These are phyloP conservation scores for Ramularia collo-cygni DNA, from an alignment of 2,329 filamentous ascomycete genomes.

Conservation along the genomic window DNA sequence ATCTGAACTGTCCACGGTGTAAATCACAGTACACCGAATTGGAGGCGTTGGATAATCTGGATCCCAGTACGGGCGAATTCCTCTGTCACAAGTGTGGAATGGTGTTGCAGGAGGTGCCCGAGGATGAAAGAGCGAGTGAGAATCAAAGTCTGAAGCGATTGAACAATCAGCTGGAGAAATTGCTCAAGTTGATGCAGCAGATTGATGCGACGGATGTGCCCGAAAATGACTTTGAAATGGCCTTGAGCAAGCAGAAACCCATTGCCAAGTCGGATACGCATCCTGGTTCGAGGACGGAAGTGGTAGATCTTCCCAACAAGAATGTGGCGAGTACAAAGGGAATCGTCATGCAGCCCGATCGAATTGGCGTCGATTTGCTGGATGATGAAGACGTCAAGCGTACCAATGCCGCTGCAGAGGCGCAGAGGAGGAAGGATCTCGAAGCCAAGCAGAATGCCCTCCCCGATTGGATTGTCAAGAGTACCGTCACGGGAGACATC, in stretches of 20 bases:
- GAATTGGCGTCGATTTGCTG: slow-evolving; percentile 30
- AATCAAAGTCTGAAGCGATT: slow-evolving; percentile 63
- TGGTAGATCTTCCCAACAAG: slow-evolving; percentile 29
- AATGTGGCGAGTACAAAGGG: slow-evolving; percentile 29
- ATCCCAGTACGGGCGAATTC: slow-evolving; percentile 53
- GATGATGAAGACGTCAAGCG: slow-evolving; percentile 30
- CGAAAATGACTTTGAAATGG: slow-evolving; percentile 64
- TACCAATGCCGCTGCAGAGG: slow-evolving; percentile 27
- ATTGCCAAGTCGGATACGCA: slow-evolving; percentile 61
- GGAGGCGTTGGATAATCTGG: slow-evolving; percentile 74
- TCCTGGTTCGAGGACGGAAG: slow-evolving; percentile 45
- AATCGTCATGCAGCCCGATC: slow-evolving; percentile 29
- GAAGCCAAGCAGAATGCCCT: slow-evolving; percentile 31
- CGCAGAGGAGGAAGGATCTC: slow-evolving; percentile 23
- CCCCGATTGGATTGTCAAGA: slow-evolving; percentile 31
- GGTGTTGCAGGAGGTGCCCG: slow-evolving; percentile 54
- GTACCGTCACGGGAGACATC: slow-evolving; percentile 35
- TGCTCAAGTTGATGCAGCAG: slow-evolving; percentile 66
- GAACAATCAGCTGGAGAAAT: slow-evolving; percentile 72
- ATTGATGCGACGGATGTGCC: slow-evolving; percentile 71
- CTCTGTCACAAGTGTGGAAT: slow-evolving; percentile 71
- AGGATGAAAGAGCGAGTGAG: slow-evolving; percentile 50
- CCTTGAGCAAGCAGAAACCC: slow-evolving; percentile 55
- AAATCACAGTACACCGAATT: slow-evolving; percentile 81
- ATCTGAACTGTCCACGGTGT: slow-evolving; percentile 74